These are phyloP conservation scores for Orbilia blumenaviensis DNA, from an alignment of 2,329 filamentous ascomycete species.

Conservation along the genomic window DNA sequence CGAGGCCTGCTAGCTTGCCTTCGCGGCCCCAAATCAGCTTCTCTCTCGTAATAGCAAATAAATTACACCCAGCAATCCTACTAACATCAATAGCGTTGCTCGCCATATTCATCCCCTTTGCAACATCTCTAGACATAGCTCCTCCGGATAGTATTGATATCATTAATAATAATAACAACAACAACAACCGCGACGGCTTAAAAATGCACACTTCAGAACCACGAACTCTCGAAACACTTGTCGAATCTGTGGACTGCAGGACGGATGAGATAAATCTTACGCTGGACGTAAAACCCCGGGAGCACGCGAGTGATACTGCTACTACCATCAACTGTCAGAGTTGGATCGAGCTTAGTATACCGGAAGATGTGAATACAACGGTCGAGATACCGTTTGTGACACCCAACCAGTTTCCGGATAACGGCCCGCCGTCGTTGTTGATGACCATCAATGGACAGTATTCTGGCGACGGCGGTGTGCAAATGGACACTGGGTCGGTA, in stretches of 20 bases:
- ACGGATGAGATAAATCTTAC: not conserved
- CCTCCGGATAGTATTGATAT: too few species aligned
- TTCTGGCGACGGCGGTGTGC: conserved; percentile 16
- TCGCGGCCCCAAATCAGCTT: not conserved
- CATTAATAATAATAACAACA: not conserved
- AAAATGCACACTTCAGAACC: conserved; percentile 1
- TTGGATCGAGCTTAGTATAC: conserved; percentile 25
- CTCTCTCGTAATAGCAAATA: too few species aligned
- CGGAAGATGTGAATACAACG: not conserved
- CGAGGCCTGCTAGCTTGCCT: not conserved
- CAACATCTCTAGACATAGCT: not conserved
- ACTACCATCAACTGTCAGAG: conserved; percentile 15
- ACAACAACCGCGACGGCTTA: not conserved
- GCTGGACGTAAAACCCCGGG: not conserved
- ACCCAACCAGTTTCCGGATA: conserved; percentile 30
- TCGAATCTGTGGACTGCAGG: not conserved
- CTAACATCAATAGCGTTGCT: not conserved
- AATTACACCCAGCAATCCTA: too few species aligned
- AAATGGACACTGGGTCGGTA: conserved; percentile 50
- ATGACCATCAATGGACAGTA: conserved; percentile 47
- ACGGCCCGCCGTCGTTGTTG: conserved; percentile 13
- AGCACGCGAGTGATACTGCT: too few species aligned
- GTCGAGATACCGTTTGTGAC: conserved; percentile 25
- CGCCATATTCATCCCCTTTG: not conserved
- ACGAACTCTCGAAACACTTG: not conserved